Evolutionary conservation across 2,329 filamentous ascomycete species (phyloP).

Genomic region (Aspergillus novofumigatus): DNA sequence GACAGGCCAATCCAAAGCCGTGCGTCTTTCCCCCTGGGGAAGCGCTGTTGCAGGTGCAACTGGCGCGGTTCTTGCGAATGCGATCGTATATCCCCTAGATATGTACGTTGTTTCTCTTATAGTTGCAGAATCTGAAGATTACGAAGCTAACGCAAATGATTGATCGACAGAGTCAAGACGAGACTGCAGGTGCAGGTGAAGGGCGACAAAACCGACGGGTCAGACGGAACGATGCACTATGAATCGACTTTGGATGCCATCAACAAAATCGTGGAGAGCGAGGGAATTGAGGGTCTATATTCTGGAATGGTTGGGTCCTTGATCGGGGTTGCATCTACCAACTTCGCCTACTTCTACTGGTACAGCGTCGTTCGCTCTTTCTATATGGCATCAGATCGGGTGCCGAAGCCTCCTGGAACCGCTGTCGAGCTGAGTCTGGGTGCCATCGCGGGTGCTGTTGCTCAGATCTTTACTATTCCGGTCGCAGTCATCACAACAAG

Average conservation of each 20-base stretch:
- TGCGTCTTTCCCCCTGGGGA: conserved; percentile 81
- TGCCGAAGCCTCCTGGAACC: conserved; percentile 66
- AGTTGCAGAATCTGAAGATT: neutral
- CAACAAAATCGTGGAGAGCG: conserved; percentile 72
- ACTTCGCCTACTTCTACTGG: conserved; percentile 99
- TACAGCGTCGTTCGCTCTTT: conserved; percentile 82
- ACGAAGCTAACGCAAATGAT: conserved; percentile 13
- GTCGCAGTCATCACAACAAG: conserved; percentile 93
- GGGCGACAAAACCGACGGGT: conserved; percentile 44
- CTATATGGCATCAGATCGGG: conserved; percentile 61
- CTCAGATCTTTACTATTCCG: conserved; percentile 94
- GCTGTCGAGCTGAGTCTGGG: conserved; percentile 78
- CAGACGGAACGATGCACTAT: conserved; percentile 66
- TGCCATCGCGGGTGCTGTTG: conserved; percentile 81
- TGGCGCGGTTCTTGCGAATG: conserved; percentile 90
- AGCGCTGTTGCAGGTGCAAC: conserved; percentile 87
- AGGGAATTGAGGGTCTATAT: conserved; percentile 80
- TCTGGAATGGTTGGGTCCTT: conserved; percentile 82
- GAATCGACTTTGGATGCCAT: conserved; percentile 84
- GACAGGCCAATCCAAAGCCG: conserved; percentile 60
- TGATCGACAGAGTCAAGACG: conserved; percentile 76
- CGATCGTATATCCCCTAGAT: conserved; percentile 91
- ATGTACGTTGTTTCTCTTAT: conserved; percentile 60
- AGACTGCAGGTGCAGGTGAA: conserved; percentile 93
- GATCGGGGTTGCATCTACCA: conserved; percentile 90